Evolutionary conservation across 2,329 filamentous ascomycete genomes (phyloP).

Genomic region (Colletotrichum sp.): DNA sequence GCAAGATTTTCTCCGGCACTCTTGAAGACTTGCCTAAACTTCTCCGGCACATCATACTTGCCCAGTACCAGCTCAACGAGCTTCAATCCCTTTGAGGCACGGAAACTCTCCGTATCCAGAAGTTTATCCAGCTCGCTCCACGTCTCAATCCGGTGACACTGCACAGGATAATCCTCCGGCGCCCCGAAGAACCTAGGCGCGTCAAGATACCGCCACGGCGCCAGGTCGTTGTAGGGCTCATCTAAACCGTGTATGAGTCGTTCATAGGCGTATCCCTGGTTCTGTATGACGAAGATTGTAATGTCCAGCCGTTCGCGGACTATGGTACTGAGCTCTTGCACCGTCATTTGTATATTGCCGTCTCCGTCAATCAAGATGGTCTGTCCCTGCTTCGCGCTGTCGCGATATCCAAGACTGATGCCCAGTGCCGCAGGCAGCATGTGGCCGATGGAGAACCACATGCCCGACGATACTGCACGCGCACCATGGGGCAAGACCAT

Average conservation of each 20-base stretch:
- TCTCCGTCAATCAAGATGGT: constrained; percentile 67
- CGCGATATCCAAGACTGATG: constrained; percentile 52
- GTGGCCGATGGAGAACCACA: constrained; percentile 67
- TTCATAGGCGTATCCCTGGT: constrained; percentile 65
- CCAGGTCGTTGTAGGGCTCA: constrained; percentile 60
- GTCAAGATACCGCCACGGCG: constrained; percentile 56
- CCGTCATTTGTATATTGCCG: constrained; percentile 70
- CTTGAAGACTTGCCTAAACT: not conserved
- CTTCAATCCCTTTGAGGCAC: constrained; percentile 27
- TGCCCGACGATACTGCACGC: constrained; percentile 49
- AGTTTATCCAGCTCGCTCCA: constrained; percentile 47
- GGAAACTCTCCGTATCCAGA: not conserved
- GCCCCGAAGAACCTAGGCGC: constrained; percentile 55
- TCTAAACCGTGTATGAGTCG: constrained; percentile 60
- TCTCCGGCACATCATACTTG: not conserved
- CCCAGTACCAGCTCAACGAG: constrained; percentile 37
- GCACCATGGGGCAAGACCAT: constrained; percentile 51
- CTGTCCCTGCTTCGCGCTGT: constrained; percentile 1
- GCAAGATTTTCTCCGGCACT: not conserved
- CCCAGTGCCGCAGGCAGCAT: constrained; percentile 64
- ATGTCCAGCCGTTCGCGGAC: constrained; percentile 57
- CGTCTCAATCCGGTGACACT: constrained; percentile 38
- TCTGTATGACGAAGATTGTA: constrained; percentile 59
- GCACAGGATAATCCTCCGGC: constrained; percentile 29
- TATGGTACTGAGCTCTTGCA: constrained; percentile 70